Conservation (phyloP, 108 stramenopile species). For the Aurantiochytrium sp. region DNA sequence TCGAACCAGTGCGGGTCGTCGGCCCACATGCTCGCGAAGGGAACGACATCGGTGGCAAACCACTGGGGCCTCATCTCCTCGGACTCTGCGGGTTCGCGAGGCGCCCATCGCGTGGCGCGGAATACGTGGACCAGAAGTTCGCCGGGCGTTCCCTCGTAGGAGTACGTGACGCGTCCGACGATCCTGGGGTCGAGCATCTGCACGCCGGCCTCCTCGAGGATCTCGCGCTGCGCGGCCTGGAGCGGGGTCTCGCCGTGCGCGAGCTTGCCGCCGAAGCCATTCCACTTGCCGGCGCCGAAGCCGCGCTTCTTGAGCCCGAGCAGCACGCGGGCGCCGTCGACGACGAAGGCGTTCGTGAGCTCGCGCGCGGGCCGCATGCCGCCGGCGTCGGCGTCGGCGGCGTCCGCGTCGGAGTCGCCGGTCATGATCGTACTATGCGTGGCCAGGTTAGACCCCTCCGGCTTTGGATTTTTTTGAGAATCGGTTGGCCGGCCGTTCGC, state of each 20-base stretch:
- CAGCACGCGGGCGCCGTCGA: slow-evolving; percentile 14
- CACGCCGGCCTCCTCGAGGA: slow-evolving; percentile 39
- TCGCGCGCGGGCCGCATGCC: background rate
- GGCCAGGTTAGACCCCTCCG: too few relatives aligned
- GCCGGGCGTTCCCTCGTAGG: background rate
- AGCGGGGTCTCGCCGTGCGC: slow-evolving; percentile 31
- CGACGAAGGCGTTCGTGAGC: slow-evolving; percentile 16
- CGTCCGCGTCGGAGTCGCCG: background rate
- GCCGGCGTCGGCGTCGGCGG: background rate
- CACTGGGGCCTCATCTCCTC: slow-evolving; percentile 48
- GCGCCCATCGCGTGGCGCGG: background rate
- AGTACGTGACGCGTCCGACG: slow-evolving; percentile 34
- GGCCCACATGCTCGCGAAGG: slow-evolving; percentile 43
- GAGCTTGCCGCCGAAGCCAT: slow-evolving; percentile 50
- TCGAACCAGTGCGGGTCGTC: slow-evolving; percentile 41
- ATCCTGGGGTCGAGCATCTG: background rate
- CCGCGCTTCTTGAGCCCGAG: slow-evolving; percentile 52
- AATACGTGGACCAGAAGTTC: slow-evolving; percentile 43
- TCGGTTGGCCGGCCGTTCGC: too few relatives aligned
- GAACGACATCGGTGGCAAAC: slow-evolving; percentile 32
- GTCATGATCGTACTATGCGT: too few relatives aligned
- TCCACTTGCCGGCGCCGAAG: slow-evolving; percentile 43
- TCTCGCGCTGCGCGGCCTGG: slow-evolving; percentile 38
- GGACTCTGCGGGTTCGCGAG: slow-evolving; percentile 25
- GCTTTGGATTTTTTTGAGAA: too few relatives aligned